Base-by-base conservation (phyloP, 306 rosid genomes). In the Begonia fuchsioides region DNA sequence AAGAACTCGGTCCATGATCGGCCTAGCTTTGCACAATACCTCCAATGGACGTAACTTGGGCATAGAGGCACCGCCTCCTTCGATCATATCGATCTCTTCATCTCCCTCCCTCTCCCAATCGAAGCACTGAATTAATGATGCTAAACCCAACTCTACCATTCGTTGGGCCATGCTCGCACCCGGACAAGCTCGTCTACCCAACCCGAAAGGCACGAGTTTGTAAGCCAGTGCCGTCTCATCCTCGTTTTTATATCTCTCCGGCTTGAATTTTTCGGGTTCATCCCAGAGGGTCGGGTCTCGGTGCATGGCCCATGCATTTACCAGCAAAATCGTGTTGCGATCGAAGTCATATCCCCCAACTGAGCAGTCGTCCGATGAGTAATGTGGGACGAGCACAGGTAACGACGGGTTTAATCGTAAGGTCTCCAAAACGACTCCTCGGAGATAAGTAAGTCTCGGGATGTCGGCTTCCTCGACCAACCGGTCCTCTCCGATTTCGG, bases 181-280 rank as follows among this genome's bases (percentile, higher is more conserved):
- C 3, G 26, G 26, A 3, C 26, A 19, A 19, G 26, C 26, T 3
- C 26, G 3, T 19, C 26, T 19, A 19, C 26, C 26, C 26, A 19
- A 59, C 35, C 20, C 78, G 11, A 72, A 72, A 17, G 78, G 78
- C 43, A 72, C 17, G 46, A 72, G 15, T 14, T 55, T 55, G 17
- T 55, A 55, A 15, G 26, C 49, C 54, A 3, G 17, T 19, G 26
- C 3, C 26, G 26, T 19, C 26, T 19, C 26, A 2, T 19, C 38
- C 47, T 43, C 8, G 8, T 2, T 49, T 39, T 26, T 51, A 35
- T 47, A 62, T 11, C 68, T 54, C 59, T 62, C 68, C 12, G 60
- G 55, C 68, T 15, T 40, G 32, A 54, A 62, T 11, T 19, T 50
- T 15, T 43, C 13, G 17, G 60, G 55, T 1, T 62, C 67, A 3